phyloP scores from a whole-genome alignment of 371 early-diverging fungal species.

The Mucor saturninus region DNA sequence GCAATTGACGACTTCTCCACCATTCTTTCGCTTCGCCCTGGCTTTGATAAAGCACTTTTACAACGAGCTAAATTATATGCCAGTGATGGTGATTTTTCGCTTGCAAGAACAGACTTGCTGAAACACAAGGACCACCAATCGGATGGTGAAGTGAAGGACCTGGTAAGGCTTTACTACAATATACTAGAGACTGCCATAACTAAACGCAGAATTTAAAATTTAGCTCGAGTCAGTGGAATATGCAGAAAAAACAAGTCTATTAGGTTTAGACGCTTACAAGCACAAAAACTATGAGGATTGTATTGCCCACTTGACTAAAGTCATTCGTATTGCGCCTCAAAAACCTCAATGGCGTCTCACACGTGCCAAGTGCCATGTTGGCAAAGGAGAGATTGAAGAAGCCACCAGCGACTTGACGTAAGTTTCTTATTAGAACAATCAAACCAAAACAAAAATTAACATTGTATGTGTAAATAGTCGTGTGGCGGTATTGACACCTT shows the following conservation, averaged over 20 bases:
- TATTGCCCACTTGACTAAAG: constrained; percentile 59
- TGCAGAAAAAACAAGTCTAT: constrained; percentile 40
- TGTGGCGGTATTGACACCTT: constrained; percentile 71
- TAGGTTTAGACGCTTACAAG: constrained; percentile 50
- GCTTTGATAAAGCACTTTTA: constrained; percentile 80
- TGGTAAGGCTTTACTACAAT: background rate
- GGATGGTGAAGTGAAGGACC: constrained; percentile 1
- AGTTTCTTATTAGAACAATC: background rate
- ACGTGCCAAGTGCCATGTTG: constrained; percentile 79
- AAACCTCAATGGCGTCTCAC: constrained; percentile 58
- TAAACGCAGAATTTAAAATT: background rate
- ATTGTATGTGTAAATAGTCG: constrained; percentile 45
- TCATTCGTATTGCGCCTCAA: constrained; percentile 65
- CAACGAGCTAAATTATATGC: constrained; percentile 81
- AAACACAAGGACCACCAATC: constrained; percentile 5
- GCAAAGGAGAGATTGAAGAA: constrained; percentile 77
- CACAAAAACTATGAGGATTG: constrained; percentile 65
- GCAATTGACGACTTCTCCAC: constrained; percentile 83
- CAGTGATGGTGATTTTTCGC: constrained; percentile 70
- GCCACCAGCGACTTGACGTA: constrained; percentile 83
- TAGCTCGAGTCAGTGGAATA: constrained; percentile 53
- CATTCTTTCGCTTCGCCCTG: constrained; percentile 78
- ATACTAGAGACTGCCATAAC: background rate
- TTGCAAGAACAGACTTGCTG: constrained; percentile 61
- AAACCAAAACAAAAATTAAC: too few species aligned